Evolutionary conservation across 768 basidiomycete genomes (phyloP).

Genomic region (Leccinum disarticulatum): DNA sequence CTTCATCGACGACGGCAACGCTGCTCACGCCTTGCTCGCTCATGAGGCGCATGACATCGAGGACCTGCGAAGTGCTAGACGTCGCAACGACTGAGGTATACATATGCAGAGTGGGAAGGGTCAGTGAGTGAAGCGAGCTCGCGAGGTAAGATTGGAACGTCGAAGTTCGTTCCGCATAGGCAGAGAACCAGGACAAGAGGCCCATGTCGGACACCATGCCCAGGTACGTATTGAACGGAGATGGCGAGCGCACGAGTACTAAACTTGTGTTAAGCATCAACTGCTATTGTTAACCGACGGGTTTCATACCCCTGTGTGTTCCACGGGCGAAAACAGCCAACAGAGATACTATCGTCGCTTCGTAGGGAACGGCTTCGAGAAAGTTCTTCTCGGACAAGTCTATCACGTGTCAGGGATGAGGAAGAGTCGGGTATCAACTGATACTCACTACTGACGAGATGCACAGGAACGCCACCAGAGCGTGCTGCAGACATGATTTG

Average conservation of each 20-base stretch:
- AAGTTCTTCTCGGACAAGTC: constrained; percentile 88
- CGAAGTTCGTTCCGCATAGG: constrained; percentile 46
- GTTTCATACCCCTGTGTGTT: constrained; percentile 60
- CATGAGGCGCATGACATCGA: constrained; percentile 85
- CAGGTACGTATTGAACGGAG: constrained; percentile 47
- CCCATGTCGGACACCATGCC: constrained; percentile 77
- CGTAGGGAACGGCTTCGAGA: constrained; percentile 58
- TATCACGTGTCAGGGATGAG: constrained; percentile 27
- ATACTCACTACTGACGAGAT: constrained; percentile 73
- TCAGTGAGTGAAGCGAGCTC: constrained; percentile 54
- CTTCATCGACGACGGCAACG: constrained; percentile 72
- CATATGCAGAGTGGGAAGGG: constrained; percentile 65
- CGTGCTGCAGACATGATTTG: constrained; percentile 75
- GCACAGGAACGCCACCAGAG: constrained; percentile 70
- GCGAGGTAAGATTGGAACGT: constrained; percentile 41
- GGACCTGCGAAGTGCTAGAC: constrained; percentile 57
- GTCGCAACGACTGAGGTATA: constrained; percentile 63
- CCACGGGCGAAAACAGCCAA: constrained; percentile 69
- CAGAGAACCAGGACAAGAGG: constrained; percentile 68
- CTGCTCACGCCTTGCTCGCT: constrained; percentile 85
- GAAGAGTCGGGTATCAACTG: not conserved
- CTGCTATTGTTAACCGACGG: not conserved
- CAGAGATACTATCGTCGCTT: constrained; percentile 62
- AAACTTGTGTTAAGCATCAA: constrained; percentile 2
- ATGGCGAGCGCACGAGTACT: constrained; percentile 58